phyloP scores from a whole-genome alignment of 208 protist genomes.

The Leishmania major region DNA sequence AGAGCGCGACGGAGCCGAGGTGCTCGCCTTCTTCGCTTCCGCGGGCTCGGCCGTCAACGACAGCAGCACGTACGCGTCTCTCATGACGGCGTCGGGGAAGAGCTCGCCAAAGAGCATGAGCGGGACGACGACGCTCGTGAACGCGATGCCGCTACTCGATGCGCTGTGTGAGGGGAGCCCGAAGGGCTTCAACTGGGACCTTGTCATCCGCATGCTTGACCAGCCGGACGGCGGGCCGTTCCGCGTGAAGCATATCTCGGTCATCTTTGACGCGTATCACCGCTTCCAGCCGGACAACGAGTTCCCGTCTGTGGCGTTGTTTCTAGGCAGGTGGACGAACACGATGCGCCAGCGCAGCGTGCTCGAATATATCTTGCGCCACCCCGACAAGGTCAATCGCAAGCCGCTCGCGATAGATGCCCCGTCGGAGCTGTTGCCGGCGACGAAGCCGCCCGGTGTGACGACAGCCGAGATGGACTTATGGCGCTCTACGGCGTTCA shows the following conservation, averaged over 20 bases:
- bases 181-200: slow-evolving; percentile 73
- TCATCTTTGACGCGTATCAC: slow-evolving; percentile 88
- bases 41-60: slow-evolving; percentile 66
- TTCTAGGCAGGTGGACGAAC: slow-evolving; percentile 85
- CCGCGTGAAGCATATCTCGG: slow-evolving; percentile 72
- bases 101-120: slow-evolving; percentile 52
- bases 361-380: slow-evolving; percentile 84
- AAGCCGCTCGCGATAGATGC: slow-evolving; percentile 56
- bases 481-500: slow-evolving; percentile 79
- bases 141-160: slow-evolving; percentile 75
- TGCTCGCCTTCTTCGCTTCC: slow-evolving; percentile 88
- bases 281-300: slow-evolving; percentile 69
- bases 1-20: slow-evolving; percentile 82
- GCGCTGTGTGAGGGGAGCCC: slow-evolving; percentile 56
- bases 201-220: slow-evolving; percentile 78
- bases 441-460: slow-evolving; percentile 40
- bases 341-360: slow-evolving; percentile 65
- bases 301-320: slow-evolving; percentile 77
- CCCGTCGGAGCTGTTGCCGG: slow-evolving; percentile 58
- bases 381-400: slow-evolving; percentile 82
- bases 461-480: slow-evolving; percentile 64
- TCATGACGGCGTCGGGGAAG: slow-evolving; percentile 74
- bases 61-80: slow-evolving; percentile 71
- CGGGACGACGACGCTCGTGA: slow-evolving; percentile 60
- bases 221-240: slow-evolving; percentile 64